Percentiles rank a stretch among this genome's conserved stretches.
Conservation (phyloP, 2,329 filamentous ascomycete species). For the Orbilia blumenaviensis region DNA sequence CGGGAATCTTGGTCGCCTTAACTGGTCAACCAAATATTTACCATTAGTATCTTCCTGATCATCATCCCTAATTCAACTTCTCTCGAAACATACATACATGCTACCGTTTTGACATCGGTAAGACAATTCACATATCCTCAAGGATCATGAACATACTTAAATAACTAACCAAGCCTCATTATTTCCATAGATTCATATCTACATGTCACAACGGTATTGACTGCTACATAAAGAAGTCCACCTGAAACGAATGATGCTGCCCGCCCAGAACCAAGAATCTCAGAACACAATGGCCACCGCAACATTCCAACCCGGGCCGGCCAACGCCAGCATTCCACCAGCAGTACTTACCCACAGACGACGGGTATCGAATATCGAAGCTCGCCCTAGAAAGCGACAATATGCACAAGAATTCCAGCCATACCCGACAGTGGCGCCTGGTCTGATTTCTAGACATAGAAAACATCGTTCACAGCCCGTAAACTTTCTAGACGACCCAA, state of each 20-base stretch:
- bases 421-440: constrained; percentile 37
- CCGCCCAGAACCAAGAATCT: constrained; percentile 53
- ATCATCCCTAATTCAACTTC: neutral
- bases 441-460: constrained; percentile 46
- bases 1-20: constrained; percentile 37
- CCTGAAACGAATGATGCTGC: constrained; percentile 47
- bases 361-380: constrained; percentile 47
- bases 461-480: constrained; percentile 48
- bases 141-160: constrained; percentile 9
- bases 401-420: constrained; percentile 47
- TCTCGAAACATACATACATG: no score
- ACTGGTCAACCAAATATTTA: constrained; percentile 33
- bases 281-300: constrained; percentile 50
- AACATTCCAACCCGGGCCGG: constrained; percentile 44
- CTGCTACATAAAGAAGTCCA: constrained; percentile 12
- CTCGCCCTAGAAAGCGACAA: constrained; percentile 42
- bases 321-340: constrained; percentile 51
- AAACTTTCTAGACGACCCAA: constrained; percentile 50
- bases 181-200: neutral
- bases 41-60: neutral
- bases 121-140: constrained; percentile 18
- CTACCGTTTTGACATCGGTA: constrained; percentile 32
- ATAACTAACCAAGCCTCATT: constrained; percentile 1
- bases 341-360: constrained; percentile 41
- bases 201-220: constrained; percentile 28